Conservation (phyloP, 176 grass and related monocot genomes). For the Thalia dealbata region DNA sequence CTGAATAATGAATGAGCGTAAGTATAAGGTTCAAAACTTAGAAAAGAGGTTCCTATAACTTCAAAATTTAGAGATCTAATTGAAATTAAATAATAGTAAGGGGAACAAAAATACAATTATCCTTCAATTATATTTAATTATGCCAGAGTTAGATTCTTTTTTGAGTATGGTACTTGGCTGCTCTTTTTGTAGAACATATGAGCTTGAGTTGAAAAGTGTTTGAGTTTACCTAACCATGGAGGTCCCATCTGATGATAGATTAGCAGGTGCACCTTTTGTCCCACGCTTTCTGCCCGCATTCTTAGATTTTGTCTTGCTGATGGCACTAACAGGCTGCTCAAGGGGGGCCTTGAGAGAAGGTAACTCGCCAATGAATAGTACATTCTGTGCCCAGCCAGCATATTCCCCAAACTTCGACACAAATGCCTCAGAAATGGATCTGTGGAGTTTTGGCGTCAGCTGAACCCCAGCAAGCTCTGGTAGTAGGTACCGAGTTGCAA, state of each 20-base stretch:
- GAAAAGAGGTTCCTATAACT: too few relatives aligned
- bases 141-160: too few relatives aligned
- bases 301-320: slow-evolving; percentile 11
- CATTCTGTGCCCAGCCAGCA: slow-evolving; percentile 95
- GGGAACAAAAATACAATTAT: too few relatives aligned
- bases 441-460: slow-evolving; percentile 55
- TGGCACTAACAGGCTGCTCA: slow-evolving; percentile 3
- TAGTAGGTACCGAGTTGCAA: slow-evolving; percentile 68
- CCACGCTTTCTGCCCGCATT: background rate
- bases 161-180: too few relatives aligned
- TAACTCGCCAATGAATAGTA: slow-evolving; percentile 81
- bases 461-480: slow-evolving; percentile 63
- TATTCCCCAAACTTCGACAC: slow-evolving; percentile 72
- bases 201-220: background rate
- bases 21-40: too few relatives aligned
- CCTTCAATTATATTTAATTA: too few relatives aligned
- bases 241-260: background rate
- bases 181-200: too few relatives aligned
- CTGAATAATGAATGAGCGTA: too few relatives aligned
- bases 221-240: background rate
- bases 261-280: background rate
- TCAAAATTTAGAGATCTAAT: too few relatives aligned
- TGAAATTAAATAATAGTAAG: too few relatives aligned
- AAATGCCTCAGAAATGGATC: slow-evolving; percentile 60
- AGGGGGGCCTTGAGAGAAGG: slow-evolving; percentile 34